Conservation (phyloP, 768 basidiomycete species). For the Hydnomerulius pinastri region DNA sequence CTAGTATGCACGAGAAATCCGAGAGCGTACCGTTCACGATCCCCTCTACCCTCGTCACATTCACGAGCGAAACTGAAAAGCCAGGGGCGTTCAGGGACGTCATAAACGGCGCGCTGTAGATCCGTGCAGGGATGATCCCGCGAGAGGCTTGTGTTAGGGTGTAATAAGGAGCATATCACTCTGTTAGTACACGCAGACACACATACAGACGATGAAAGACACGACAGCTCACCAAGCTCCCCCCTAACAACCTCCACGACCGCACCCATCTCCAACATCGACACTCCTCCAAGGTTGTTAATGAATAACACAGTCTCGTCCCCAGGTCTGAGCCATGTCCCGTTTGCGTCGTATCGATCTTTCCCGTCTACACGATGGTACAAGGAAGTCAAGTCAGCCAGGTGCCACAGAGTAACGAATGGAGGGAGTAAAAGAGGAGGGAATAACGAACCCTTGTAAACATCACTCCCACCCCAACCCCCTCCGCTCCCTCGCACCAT, state of each 20-base stretch:
- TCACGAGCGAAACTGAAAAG: constrained; percentile 54
- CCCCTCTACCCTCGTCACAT: constrained; percentile 35
- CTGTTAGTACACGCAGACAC: not conserved
- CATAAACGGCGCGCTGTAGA: constrained; percentile 55
- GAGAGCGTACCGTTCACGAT: constrained; percentile 10
- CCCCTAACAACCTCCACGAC: constrained; percentile 43
- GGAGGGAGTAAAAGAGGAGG: too few relatives aligned
- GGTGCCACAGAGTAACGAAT: too few relatives aligned
- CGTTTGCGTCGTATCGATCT: constrained; percentile 5
- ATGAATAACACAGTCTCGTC: constrained; percentile 46
- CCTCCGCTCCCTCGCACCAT: constrained; percentile 18
- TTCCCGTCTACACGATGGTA: not conserved
- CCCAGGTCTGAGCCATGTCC: constrained; percentile 19
- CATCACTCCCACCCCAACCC: constrained; percentile 14
- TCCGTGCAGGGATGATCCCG: constrained; percentile 39
- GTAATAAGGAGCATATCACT: not conserved
- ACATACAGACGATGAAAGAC: too few relatives aligned
- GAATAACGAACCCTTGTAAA: constrained; percentile 5
- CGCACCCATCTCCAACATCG: constrained; percentile 54
- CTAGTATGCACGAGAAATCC: not conserved
- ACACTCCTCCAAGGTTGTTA: constrained; percentile 58
- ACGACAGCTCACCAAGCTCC: constrained; percentile 44
- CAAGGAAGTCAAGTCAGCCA: not conserved
- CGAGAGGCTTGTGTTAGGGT: constrained; percentile 20
- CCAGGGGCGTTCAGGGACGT: constrained; percentile 64